phyloP scores from a whole-genome alignment of 768 basidiomycete genomes.

The Tricholoma saponaceum region DNA sequence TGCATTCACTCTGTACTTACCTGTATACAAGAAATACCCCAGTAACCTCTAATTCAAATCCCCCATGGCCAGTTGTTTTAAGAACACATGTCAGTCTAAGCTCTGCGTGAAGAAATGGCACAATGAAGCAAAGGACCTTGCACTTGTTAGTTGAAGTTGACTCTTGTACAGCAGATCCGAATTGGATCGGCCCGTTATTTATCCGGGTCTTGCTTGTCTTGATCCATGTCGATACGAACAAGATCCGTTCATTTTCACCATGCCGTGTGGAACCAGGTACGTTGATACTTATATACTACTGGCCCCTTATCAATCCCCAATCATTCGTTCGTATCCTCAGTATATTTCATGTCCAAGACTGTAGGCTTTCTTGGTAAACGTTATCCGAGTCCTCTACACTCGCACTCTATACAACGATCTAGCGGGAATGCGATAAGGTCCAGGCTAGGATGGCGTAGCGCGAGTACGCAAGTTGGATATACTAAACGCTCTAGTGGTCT shows the following conservation, averaged over 20 bases:
- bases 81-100: no score
- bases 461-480: conserved; percentile 4
- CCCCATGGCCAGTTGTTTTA: no score
- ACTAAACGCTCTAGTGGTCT: conserved; percentile 1
- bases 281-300: background rate
- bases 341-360: background rate
- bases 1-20: no score
- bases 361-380: background rate
- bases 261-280: background rate
- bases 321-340: background rate
- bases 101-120: no score
- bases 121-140: no score
- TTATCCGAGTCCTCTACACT: background rate
- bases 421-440: background rate
- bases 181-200: background rate
- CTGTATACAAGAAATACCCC: no score
- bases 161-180: no score
- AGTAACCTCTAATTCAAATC: no score
- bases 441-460: conserved; percentile 6
- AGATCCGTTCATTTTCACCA: background rate
- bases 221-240: no score
- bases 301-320: background rate
- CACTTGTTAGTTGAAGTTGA: no score
- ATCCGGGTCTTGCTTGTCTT: no score
- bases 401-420: conserved; percentile 1